Conservation (phyloP, 345 rosid genomes). For the Aquilaria sinensis region DNA sequence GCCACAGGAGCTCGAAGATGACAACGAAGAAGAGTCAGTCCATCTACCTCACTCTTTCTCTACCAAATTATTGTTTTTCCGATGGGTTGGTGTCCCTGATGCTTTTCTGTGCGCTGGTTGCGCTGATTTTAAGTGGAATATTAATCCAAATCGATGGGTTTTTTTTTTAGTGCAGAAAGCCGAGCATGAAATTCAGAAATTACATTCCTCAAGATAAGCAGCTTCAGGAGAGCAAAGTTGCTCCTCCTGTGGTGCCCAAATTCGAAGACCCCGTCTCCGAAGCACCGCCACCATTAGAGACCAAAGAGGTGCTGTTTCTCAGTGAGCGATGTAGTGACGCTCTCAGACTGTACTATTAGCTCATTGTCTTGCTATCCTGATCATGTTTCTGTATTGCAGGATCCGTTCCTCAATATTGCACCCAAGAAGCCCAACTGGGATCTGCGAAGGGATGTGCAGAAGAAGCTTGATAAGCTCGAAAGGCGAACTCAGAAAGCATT, state of each 20-base stretch:
- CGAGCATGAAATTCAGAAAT: slow-evolving; percentile 78
- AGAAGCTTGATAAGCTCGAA: slow-evolving; percentile 95
- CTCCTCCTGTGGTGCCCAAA: slow-evolving; percentile 81
- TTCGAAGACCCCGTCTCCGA: slow-evolving; percentile 77
- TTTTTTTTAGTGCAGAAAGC: slow-evolving; percentile 38
- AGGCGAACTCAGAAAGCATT: slow-evolving; percentile 82
- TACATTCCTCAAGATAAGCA: slow-evolving; percentile 93
- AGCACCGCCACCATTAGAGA: slow-evolving; percentile 51
- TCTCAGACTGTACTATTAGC: background rate
- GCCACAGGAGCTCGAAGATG: slow-evolving; percentile 23
- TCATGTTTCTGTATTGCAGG: slow-evolving; percentile 25
- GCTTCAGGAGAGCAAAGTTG: slow-evolving; percentile 84
- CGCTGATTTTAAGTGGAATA: no score
- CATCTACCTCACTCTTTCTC: background rate
- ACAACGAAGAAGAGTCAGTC: slow-evolving; percentile 27
- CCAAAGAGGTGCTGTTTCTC: slow-evolving; percentile 47
- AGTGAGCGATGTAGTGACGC: background rate
- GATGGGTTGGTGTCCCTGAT: no score
- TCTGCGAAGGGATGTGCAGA: slow-evolving; percentile 85
- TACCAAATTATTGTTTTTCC: no score
- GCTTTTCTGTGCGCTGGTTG: no score
- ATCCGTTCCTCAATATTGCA: slow-evolving; percentile 92
- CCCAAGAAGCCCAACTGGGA: slow-evolving; percentile 99
- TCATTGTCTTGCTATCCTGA: background rate
- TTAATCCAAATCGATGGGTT: background rate